Percentiles rank a stretch among this genome's conserved stretches.
These are phyloP conservation scores for Penicillium goetzii DNA, from an alignment of 495 filamentous ascomycete species.

Conservation along the genomic window DNA sequence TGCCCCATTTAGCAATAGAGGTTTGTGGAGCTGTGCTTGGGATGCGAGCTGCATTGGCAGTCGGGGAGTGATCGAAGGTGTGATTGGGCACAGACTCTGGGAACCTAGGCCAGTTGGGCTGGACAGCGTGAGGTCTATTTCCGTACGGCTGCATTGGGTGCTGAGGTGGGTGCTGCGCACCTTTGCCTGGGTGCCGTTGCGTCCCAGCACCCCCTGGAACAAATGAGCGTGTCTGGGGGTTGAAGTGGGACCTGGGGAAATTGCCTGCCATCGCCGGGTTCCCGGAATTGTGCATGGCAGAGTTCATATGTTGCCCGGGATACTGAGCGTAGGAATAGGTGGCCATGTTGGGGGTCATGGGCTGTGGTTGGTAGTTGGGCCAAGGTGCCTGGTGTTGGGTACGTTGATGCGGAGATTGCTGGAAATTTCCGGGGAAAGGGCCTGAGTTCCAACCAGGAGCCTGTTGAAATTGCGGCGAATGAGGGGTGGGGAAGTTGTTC, in stretches of 20 bases:
- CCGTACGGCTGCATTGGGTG: constrained; percentile 39
- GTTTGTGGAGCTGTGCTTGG: constrained; percentile 33
- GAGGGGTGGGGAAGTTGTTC: constrained; percentile 45
- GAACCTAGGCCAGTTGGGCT: constrained; percentile 41
- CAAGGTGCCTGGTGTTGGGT: constrained; percentile 43
- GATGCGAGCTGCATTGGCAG: constrained; percentile 25
- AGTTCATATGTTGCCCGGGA: constrained; percentile 67
- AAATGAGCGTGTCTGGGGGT: constrained; percentile 90
- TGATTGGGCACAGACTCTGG: constrained; percentile 39
- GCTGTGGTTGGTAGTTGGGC: constrained; percentile 37
- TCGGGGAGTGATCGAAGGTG: constrained; percentile 13
- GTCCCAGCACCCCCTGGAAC: constrained; percentile 59
- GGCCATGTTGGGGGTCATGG: constrained; percentile 48
- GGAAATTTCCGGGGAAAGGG: constrained; percentile 50
- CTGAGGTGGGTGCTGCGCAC: constrained; percentile 35
- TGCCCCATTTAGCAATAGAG: constrained; percentile 59
- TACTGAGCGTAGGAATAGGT: constrained; percentile 79
- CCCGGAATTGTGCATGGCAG: constrained; percentile 60
- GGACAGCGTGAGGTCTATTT: constrained; percentile 23
- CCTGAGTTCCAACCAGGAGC: constrained; percentile 38
- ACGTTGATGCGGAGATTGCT: constrained; percentile 38
- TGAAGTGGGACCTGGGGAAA: constrained; percentile 83
- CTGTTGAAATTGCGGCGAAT: constrained; percentile 37
- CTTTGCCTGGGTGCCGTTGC: constrained; percentile 38
- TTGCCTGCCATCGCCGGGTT: constrained; percentile 80